These are phyloP conservation scores for Poa annua DNA, from an alignment of 176 grass and related monocot genomes.

Conservation along the genomic window DNA sequence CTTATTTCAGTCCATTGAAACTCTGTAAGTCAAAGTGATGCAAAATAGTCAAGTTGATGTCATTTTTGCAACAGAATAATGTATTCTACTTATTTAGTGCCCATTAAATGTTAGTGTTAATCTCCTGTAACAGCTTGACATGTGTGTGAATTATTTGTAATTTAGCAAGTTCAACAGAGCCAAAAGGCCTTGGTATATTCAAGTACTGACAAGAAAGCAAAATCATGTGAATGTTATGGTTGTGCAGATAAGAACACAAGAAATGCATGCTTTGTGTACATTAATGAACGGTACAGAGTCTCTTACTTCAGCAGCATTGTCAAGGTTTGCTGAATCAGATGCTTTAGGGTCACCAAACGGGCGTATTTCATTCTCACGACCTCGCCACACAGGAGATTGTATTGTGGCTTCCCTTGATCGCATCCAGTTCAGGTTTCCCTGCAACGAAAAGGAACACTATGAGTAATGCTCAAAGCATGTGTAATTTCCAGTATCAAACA, in stretches of 20 bases:
- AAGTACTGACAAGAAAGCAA: conserved; percentile 10
- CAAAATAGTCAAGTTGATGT: conserved; percentile 8
- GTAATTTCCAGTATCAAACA: conserved; percentile 46
- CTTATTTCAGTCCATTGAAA: neutral
- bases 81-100: neutral
- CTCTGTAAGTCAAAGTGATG: neutral
- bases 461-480: conserved; percentile 17
- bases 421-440: conserved; percentile 99
- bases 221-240: conserved; percentile 8
- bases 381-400: conserved; percentile 93
- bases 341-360: conserved; percentile 90
- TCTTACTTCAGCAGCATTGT: conserved; percentile 94
- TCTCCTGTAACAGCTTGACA: neutral
- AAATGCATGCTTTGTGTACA: conserved; percentile 4
- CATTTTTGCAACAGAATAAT: conserved; percentile 8
- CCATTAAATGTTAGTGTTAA: neutral
- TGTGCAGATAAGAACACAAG: conserved; percentile 30
- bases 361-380: conserved; percentile 90
- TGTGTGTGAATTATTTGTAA: conserved; percentile 1
- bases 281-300: conserved; percentile 18
- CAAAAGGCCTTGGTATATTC: neutral
- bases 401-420: conserved; percentile 91
- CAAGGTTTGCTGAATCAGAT: conserved; percentile 99
- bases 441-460: conserved; percentile 44
- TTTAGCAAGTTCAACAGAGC: conserved; percentile 9